Evolutionary conservation across 2,329 filamentous ascomycete genomes (phyloP), one percentile per base, ranked within the genome.

Genomic region (Sporothrix brasiliensis): DNA sequence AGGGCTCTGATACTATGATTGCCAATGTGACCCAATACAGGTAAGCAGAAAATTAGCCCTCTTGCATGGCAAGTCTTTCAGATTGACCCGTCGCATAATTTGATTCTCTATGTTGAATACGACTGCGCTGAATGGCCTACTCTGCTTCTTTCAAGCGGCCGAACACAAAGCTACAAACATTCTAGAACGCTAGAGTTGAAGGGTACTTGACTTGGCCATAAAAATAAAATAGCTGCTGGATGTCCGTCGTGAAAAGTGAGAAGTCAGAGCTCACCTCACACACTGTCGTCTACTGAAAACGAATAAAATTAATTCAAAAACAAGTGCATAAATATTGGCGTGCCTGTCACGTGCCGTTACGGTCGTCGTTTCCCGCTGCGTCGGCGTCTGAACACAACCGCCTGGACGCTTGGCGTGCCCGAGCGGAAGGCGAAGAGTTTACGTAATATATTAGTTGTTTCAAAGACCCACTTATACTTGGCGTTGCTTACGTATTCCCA

Each of bases 381-480:
- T 24, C 1, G 24, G 27, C 27, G 27, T 30, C 27, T 30, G 34
- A 50, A 30, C 44, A 65, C 44, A 65, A 39, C 61, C 11, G 58
- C 21, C 58, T 47, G 58, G 58, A 47, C 14, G 34, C 39, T n/a
- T 34, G 9, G 3, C 19, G 39, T 14, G 10, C 6, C 47, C 1
- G 24, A 27, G 47, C 47, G 21, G 13, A 30, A 30, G 27, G 27
- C 27, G 4, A 27, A 19, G 30, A 53, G 34, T 30, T 69, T 69
- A 69, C 67, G 54, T 69, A 69, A 69, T 52, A 49, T 61, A 61
- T 61, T 69, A 61, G 44, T 34, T 61, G 13, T 60, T 10, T 53
- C 24, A 14, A 14, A 24, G 44, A 53, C 53, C 67, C 67, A 19
- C 67, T 49, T 21, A 41, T 44, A 27, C 41, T 61, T 61, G 21